Evolutionary conservation across 2,329 filamentous ascomycete genomes (phyloP).

Genomic region (Raffaelea albimanens): DNA sequence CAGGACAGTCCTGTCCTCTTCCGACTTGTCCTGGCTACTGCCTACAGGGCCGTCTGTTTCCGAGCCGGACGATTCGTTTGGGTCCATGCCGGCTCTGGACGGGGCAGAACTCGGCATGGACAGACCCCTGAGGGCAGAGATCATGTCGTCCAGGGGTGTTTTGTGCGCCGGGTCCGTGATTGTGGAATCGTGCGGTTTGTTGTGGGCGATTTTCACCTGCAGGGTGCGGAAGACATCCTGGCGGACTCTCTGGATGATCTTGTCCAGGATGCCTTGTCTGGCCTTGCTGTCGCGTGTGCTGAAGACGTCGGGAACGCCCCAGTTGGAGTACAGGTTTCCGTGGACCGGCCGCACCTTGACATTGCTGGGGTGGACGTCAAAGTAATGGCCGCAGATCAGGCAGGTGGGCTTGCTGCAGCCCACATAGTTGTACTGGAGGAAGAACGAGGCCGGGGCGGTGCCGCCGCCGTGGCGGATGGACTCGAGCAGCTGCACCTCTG

Average conservation of each 20-base stretch:
- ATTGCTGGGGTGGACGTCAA: conserved; percentile 6
- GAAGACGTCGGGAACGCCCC: conserved; percentile 13
- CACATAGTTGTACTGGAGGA: conserved; percentile 14
- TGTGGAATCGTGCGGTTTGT: conserved; percentile 1
- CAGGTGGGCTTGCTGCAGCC: conserved; percentile 17
- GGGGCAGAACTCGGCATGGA: no score
- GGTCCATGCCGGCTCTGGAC: no score
- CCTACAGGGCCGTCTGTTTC: no score
- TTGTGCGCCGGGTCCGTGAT: no score
- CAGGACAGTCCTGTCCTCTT: no score
- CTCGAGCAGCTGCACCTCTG: conserved; percentile 13
- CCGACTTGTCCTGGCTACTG: no score
- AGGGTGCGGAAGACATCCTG: not conserved
- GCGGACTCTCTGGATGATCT: not conserved
- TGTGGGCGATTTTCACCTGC: not conserved
- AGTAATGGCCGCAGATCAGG: conserved; percentile 14
- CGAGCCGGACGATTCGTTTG: no score
- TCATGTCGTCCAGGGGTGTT: no score
- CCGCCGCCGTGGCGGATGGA: conserved; percentile 5
- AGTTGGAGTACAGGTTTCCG: conserved; percentile 14
- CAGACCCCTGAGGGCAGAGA: no score
- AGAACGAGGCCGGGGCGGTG: conserved; percentile 10
- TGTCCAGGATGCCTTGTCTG: not conserved
- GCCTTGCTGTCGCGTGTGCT: not conserved
- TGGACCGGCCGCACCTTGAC: conserved; percentile 11